These are phyloP conservation scores for Sambucus nigra DNA, from an alignment of 129 eudicot genomes.

Conservation along the genomic window DNA sequence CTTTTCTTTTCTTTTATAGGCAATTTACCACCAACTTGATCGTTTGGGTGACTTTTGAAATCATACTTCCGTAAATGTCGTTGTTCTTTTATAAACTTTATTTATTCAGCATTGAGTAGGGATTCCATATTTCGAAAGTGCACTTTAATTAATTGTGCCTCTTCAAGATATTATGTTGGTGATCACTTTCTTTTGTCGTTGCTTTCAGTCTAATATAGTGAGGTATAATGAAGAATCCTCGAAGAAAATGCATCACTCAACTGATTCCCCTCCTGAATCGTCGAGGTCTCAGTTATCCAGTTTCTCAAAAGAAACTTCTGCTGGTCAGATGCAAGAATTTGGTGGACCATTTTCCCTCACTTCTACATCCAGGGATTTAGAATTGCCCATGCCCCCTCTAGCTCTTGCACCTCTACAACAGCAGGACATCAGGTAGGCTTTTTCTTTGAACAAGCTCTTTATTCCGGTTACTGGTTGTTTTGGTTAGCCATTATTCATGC, in stretches of 20 bases:
- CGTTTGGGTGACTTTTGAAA: too few relatives aligned
- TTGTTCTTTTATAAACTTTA: too few relatives aligned
- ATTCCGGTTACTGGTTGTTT: neutral
- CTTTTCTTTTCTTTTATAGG: too few relatives aligned
- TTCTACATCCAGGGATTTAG: conserved; percentile 48
- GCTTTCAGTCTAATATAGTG: conserved; percentile 73
- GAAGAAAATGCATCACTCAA: conserved; percentile 44
- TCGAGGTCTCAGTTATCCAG: conserved; percentile 27
- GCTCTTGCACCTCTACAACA: conserved; percentile 68
- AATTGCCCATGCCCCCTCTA: conserved; percentile 92
- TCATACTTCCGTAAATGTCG: too few relatives aligned
- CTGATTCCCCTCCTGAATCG: conserved; percentile 26
- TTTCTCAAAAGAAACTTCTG: conserved; percentile 26
- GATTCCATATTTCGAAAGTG: too few relatives aligned
- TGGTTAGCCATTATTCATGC: neutral
- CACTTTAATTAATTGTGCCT: neutral
- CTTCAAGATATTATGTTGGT: too few relatives aligned
- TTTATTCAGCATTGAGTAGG: too few relatives aligned
- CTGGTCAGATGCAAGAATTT: conserved; percentile 22
- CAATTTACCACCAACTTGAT: too few relatives aligned
- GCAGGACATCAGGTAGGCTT: conserved; percentile 51
- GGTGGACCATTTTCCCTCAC: conserved; percentile 30
- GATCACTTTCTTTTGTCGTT: too few relatives aligned
- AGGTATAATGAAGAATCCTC: conserved; percentile 66
- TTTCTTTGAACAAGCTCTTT: neutral